These are phyloP conservation scores for Penicillium atrosanguineum DNA, from an alignment of 495 filamentous ascomycete species.

Conservation along the genomic window DNA sequence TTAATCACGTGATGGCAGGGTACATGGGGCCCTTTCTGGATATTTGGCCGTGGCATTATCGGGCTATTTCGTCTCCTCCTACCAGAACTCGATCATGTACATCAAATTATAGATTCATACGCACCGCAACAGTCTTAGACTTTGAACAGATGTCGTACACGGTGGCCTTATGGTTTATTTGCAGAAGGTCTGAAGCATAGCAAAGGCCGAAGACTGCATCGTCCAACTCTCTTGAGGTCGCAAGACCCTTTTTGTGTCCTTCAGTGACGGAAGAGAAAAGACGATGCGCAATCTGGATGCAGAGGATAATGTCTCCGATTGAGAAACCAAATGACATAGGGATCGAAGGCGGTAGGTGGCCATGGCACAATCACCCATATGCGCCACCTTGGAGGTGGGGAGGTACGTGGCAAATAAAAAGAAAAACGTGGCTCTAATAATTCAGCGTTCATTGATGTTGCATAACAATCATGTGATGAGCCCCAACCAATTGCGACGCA, in stretches of 20 bases:
- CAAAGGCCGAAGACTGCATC: not conserved
- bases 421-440: too few species aligned
- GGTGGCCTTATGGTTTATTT: not conserved
- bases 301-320: constrained; percentile 9
- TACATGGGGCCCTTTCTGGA: too few species aligned
- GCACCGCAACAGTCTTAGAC: not conserved
- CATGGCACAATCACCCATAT: too few species aligned
- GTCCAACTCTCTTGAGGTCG: constrained; percentile 1
- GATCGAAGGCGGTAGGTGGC: too few species aligned
- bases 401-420: too few species aligned
- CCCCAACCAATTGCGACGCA: too few species aligned
- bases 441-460: too few species aligned
- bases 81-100: constrained; percentile 4
- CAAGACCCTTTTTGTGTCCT: constrained; percentile 1
- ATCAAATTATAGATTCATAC: not conserved
- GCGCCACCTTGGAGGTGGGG: too few species aligned
- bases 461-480: too few species aligned
- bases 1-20: too few species aligned
- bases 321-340: constrained; percentile 10
- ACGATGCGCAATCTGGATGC: constrained; percentile 3
- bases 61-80: not conserved
- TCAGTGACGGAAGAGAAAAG: not conserved
- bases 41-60: constrained; percentile 7
- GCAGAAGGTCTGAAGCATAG: constrained; percentile 1
- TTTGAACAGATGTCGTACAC: too few species aligned